phyloP scores from a whole-genome alignment of 345 rosid genomes.

The Eucalyptus cloeziana region DNA sequence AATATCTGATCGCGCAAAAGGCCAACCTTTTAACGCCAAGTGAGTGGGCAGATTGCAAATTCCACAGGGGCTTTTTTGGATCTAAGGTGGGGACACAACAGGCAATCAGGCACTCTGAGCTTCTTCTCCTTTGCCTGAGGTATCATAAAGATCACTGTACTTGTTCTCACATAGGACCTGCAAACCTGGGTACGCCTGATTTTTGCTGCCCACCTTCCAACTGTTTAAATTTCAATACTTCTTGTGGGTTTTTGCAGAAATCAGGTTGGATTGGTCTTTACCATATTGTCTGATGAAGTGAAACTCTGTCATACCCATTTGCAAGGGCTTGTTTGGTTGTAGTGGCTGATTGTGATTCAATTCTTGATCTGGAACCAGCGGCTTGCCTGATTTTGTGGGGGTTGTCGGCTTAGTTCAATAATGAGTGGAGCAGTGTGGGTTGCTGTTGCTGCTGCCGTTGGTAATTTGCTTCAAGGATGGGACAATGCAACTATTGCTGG shows the following conservation, averaged over 20 bases:
- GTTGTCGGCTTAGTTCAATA: not conserved
- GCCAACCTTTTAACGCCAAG: not conserved
- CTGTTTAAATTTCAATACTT: not conserved
- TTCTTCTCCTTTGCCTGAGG: not conserved
- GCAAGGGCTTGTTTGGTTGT: not conserved
- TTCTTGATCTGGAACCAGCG: not conserved
- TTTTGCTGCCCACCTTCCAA: not conserved
- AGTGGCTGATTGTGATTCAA: not conserved
- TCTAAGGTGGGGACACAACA: not conserved
- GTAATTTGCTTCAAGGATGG: constrained; percentile 8
- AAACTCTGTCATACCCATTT: not conserved
- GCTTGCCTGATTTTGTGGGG: not conserved
- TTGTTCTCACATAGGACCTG: not conserved
- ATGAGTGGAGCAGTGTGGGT: constrained; percentile 9
- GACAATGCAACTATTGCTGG: constrained; percentile 13
- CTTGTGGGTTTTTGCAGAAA: not conserved
- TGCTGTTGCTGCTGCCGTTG: constrained; percentile 10
- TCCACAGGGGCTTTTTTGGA: not conserved
- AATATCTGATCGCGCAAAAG: not conserved
- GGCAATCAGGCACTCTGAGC: not conserved
- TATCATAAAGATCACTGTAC: not conserved
- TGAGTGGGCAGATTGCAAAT: not conserved
- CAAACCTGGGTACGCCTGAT: not conserved
- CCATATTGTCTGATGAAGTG: not conserved
- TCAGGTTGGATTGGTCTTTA: not conserved